phyloP scores from a whole-genome alignment of 2,329 filamentous ascomycete species.

The Diaporthe caulivora region DNA sequence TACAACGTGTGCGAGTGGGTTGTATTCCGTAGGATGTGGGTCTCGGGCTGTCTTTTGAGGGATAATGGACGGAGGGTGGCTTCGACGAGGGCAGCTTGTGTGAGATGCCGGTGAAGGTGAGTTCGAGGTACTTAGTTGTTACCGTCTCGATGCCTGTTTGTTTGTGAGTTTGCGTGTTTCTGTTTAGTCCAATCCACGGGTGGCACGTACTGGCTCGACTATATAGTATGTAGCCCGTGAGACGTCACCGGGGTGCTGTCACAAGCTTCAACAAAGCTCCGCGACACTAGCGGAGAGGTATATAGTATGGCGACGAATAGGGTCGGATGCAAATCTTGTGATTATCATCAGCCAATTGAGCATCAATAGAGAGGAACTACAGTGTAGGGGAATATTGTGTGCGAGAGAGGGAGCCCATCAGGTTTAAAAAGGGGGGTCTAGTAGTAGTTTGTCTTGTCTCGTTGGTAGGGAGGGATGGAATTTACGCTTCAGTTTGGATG shows the following conservation, averaged over 20 bases:
- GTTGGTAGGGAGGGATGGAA: slow-evolving; percentile 24
- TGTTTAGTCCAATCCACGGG: slow-evolving; percentile 11
- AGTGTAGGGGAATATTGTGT: background rate
- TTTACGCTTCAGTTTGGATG: slow-evolving; percentile 13
- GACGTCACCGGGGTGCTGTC: slow-evolving; percentile 11
- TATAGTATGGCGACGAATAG: background rate
- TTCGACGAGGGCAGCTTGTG: slow-evolving; percentile 14
- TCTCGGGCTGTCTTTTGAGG: background rate
- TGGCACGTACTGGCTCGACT: background rate
- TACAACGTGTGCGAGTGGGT: slow-evolving; percentile 25
- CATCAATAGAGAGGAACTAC: background rate
- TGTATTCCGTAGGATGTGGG: slow-evolving; percentile 16
- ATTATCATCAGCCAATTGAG: slow-evolving; percentile 2
- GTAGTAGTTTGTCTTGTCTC: background rate
- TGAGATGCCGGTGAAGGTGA: background rate
- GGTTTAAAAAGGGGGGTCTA: background rate
- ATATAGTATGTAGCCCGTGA: background rate
- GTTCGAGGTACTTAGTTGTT: background rate
- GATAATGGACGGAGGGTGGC: background rate
- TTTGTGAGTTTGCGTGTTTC: background rate
- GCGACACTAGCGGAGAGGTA: background rate
- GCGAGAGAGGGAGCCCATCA: slow-evolving; percentile 9
- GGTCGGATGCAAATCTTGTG: background rate
- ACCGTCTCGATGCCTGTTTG: background rate
- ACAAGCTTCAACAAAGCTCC: slow-evolving; percentile 18